phyloP scores from a whole-genome alignment of 1,284 basidiomycete species.

The Stygiomarasmius scandens region DNA sequence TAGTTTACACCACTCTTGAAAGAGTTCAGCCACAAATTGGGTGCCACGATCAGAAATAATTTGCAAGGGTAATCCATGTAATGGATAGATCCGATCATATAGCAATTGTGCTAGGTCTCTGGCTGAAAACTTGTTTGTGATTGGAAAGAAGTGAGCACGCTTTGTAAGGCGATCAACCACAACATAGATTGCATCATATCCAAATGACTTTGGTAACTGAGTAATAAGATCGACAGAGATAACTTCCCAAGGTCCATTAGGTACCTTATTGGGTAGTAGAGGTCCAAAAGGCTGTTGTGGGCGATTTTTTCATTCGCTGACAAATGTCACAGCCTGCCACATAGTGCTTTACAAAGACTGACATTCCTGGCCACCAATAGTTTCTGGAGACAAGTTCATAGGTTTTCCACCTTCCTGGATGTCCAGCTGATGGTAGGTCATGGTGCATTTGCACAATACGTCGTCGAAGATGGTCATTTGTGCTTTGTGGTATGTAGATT shows the following conservation, averaged over 20 bases:
- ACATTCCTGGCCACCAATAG: conserved; percentile 49
- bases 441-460: conserved; percentile 30
- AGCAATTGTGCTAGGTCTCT: no score
- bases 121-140: no score
- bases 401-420: conserved; percentile 44
- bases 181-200: conserved; percentile 23
- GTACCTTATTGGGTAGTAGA: conserved; percentile 24
- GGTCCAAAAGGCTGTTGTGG: conserved; percentile 23
- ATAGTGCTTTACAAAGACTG: conserved; percentile 32
- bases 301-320: conserved; percentile 34
- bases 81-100: no score
- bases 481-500: conserved; percentile 25
- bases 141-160: neutral
- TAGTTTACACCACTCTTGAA: conserved; percentile 25
- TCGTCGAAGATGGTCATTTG: conserved; percentile 18
- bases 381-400: conserved; percentile 33
- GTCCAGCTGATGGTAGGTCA: conserved; percentile 35
- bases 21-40: conserved; percentile 36
- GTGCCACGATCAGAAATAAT: conserved; percentile 24
- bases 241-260: conserved; percentile 30
- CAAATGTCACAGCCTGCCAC: conserved; percentile 41
- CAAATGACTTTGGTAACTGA: conserved; percentile 34
- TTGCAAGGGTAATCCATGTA: no score
- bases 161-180: neutral
- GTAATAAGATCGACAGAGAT: conserved; percentile 41